Evolutionary conservation across 2,329 filamentous ascomycete genomes (phyloP).

Genomic region (Fusarium burgessii): DNA sequence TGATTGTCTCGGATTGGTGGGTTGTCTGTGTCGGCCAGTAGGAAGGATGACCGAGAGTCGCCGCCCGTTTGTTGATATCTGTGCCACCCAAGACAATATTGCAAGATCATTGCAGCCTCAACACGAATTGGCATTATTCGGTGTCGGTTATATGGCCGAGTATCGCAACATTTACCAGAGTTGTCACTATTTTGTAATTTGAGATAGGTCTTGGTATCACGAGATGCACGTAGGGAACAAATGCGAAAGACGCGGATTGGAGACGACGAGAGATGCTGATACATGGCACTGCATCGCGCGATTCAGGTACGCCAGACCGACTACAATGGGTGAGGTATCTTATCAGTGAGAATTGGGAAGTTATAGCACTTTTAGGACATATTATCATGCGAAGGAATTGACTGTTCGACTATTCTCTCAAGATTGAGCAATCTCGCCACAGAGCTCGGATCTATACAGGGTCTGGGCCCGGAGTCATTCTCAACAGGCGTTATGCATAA

Average conservation of each 20-base stretch:
- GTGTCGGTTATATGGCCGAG: neutral
- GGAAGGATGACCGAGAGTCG: slow-evolving; percentile 25
- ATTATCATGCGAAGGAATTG: fast-evolving
- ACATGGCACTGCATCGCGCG: neutral
- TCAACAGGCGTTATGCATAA: neutral
- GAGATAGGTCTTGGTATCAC: fast-evolving
- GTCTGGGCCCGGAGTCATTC: neutral
- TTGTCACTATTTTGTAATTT: fast-evolving
- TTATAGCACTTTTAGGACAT: fast-evolving
- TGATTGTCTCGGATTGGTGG: neutral
- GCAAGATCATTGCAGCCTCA: neutral
- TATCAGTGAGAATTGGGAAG: fast-evolving
- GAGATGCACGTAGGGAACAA: neutral
- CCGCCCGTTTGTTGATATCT: neutral
- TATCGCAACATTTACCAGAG: neutral
- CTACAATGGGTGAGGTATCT: fast-evolving
- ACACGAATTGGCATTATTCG: neutral
- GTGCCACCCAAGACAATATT: neutral
- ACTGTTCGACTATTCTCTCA: fast-evolving
- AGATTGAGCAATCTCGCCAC: neutral
- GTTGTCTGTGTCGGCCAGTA: neutral
- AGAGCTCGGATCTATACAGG: neutral
- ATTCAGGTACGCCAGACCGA: no score
- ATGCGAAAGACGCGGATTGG: neutral
- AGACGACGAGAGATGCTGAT: no score